Percentiles rank a stretch among this genome's conserved stretches.
phyloP scores from a whole-genome alignment of 2,329 filamentous ascomycete genomes.

The Arthrobotrys sinensis region DNA sequence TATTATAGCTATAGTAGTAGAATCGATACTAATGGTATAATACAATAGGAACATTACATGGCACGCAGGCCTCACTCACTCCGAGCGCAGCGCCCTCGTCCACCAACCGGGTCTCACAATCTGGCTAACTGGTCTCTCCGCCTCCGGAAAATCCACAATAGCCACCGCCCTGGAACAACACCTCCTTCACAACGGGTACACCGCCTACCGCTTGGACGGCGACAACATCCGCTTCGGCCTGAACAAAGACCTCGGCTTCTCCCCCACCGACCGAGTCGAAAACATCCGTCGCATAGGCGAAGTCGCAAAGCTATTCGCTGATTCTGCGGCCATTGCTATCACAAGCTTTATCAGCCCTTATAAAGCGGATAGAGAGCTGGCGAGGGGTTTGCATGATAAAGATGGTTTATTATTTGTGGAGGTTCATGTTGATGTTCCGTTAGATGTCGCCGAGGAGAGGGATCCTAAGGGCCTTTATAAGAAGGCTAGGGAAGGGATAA shows the following conservation, averaged over 20 bases:
- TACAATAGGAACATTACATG: slow-evolving; percentile 85
- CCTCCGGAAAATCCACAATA: slow-evolving; percentile 96
- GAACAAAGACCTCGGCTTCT: slow-evolving; percentile 97
- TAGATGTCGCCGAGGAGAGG: slow-evolving; percentile 92
- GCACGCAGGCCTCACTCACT: slow-evolving; percentile 84
- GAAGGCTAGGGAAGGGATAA: slow-evolving; percentile 92
- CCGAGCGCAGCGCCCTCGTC: slow-evolving; percentile 81
- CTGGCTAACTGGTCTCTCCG: slow-evolving; percentile 97
- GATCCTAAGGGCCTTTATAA: slow-evolving; percentile 99
- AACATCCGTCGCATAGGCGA: slow-evolving; percentile 98
- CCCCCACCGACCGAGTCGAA: slow-evolving; percentile 92
- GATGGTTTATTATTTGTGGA: slow-evolving; percentile 86
- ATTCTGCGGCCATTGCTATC: slow-evolving; percentile 87
- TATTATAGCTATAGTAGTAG: neutral
- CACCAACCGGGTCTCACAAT: slow-evolving; percentile 92
- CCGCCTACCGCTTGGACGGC: slow-evolving; percentile 91
- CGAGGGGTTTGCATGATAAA: slow-evolving; percentile 82
- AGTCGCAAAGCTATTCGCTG: slow-evolving; percentile 93
- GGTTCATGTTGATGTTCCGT: slow-evolving; percentile 90
- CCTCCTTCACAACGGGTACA: slow-evolving; percentile 85
- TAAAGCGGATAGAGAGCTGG: slow-evolving; percentile 85
- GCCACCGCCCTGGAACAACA: slow-evolving; percentile 97
- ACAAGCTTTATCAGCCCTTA: slow-evolving; percentile 98
- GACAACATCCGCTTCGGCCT: slow-evolving; percentile 98
- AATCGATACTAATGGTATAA: neutral